A percentile compares a stretch with the other conserved stretches of the same genome.
phyloP scores from a whole-genome alignment of 2,329 filamentous ascomycete genomes.

The Juglanconis juglandina region DNA sequence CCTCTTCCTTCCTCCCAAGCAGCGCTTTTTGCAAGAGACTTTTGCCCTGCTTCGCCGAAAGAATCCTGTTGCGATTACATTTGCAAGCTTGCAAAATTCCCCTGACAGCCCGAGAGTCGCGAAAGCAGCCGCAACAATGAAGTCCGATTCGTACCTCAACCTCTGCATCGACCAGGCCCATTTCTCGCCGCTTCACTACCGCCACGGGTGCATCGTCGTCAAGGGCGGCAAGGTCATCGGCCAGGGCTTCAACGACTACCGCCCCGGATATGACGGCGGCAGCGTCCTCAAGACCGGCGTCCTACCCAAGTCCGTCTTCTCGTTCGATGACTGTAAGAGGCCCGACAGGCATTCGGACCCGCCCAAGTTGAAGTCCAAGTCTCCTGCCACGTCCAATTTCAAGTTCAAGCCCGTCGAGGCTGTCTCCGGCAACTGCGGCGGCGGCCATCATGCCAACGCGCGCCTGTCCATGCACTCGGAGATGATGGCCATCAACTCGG shows the following conservation, averaged over 20 bases:
- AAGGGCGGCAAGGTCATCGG: conserved; percentile 52
- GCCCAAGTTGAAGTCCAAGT: conserved; percentile 24
- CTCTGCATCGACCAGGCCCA: conserved; percentile 50
- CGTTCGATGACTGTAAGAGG: conserved; percentile 32
- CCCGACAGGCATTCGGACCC: conserved; percentile 22
- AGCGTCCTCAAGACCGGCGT: conserved; percentile 43
- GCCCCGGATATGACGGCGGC: conserved; percentile 46
- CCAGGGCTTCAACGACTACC: conserved; percentile 48
- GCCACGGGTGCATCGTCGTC: conserved; percentile 45
- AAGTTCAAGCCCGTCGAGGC: conserved; percentile 38
- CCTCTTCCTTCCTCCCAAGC: too few relatives aligned
- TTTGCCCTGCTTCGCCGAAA: too few relatives aligned
- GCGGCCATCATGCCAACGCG: conserved; percentile 36
- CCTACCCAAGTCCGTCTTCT: conserved; percentile 31
- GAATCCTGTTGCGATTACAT: too few relatives aligned
- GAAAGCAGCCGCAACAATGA: conserved; percentile 14
- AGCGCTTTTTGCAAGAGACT: too few relatives aligned
- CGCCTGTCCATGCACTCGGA: conserved; percentile 51
- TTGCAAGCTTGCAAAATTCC: neutral
- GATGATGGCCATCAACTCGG: conserved; percentile 54
- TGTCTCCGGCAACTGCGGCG: conserved; percentile 22
- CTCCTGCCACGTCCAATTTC: conserved; percentile 20
- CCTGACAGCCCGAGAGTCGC: neutral
- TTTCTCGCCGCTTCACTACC: conserved; percentile 45
- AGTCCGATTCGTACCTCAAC: conserved; percentile 42